Percentiles rank a stretch among this genome's conserved stretches.
Conservation (phyloP, 1,139 yeast species). For the Pichia sp. region DNA sequence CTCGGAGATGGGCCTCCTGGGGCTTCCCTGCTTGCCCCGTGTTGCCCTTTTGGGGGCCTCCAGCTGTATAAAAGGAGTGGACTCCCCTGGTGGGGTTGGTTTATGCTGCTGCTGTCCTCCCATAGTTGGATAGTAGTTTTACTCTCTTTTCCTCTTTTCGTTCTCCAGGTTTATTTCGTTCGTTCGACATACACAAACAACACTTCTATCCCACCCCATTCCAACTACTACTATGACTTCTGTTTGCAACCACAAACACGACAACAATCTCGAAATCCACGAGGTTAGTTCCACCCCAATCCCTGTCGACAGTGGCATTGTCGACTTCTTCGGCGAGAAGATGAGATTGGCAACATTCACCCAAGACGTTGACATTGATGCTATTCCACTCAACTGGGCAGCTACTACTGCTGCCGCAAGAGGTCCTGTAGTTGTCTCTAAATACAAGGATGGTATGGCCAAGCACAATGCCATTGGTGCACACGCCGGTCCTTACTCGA, state of each 20-base stretch:
- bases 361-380: slow-evolving; percentile 45
- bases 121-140: too few species aligned
- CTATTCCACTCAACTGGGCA: slow-evolving; percentile 52
- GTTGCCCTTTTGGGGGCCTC: too few species aligned
- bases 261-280: neutral
- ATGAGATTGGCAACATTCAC: slow-evolving; percentile 50
- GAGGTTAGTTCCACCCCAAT: slow-evolving; percentile 13
- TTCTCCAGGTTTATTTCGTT: neutral
- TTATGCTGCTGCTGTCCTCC: too few species aligned
- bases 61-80: too few species aligned
- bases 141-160: too few species aligned
- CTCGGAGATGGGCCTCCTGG: too few species aligned
- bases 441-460: slow-evolving; percentile 44
- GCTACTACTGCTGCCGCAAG: slow-evolving; percentile 44
- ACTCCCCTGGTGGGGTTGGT: too few species aligned
- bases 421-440: slow-evolving; percentile 58
- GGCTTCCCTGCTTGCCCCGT: too few species aligned
- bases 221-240: slow-evolving; percentile 5
- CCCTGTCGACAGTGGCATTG: slow-evolving; percentile 23
- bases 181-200: neutral
- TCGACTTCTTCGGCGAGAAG: slow-evolving; percentile 34
- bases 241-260: slow-evolving; percentile 11
- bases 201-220: neutral
- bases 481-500: slow-evolving; percentile 57
- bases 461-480: slow-evolving; percentile 58